Conservation (phyloP, 306 rosid genomes). For the Acmispon strigosus region DNA sequence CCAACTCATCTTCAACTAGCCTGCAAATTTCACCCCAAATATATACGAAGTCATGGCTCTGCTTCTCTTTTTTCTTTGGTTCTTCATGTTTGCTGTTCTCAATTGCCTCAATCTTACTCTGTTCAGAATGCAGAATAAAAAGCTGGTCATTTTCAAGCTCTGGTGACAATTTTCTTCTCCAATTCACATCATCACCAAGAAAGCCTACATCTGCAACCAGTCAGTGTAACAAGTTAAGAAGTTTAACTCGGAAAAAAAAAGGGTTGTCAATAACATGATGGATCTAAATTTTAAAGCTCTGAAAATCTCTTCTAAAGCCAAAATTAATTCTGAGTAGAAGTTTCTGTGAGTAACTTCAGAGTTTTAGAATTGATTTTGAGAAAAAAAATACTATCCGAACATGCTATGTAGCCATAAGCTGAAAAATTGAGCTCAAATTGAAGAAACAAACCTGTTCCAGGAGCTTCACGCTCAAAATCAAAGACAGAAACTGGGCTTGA, state of each 20-base stretch:
- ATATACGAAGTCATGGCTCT: slow-evolving; percentile 14
- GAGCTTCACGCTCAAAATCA: slow-evolving; percentile 39
- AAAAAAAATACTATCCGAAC: too few relatives aligned
- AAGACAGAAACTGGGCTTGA: slow-evolving; percentile 90
- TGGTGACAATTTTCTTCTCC: slow-evolving; percentile 57
- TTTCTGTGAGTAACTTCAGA: too few relatives aligned
- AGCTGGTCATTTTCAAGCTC: slow-evolving; percentile 40
- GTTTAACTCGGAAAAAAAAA: background rate
- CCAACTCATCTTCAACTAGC: slow-evolving; percentile 48
- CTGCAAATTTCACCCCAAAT: slow-evolving; percentile 44
- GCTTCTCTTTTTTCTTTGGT: slow-evolving; percentile 29
- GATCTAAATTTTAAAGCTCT: background rate
- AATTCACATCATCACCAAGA: slow-evolving; percentile 12
- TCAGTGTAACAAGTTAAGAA: slow-evolving; percentile 4
- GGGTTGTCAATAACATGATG: too few relatives aligned
- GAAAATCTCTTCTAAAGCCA: too few relatives aligned
- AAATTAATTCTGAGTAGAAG: too few relatives aligned
- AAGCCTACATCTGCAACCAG: slow-evolving; percentile 30
- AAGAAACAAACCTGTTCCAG: slow-evolving; percentile 51
- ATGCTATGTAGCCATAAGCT: too few relatives aligned
- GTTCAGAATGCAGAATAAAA: slow-evolving; percentile 31
- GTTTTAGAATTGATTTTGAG: too few relatives aligned
- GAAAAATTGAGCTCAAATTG: background rate
- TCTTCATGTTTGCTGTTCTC: slow-evolving; percentile 22
- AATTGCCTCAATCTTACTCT: slow-evolving; percentile 15